Conservation (phyloP, 495 filamentous ascomycete genomes). For the Gamarada debralockiae region DNA sequence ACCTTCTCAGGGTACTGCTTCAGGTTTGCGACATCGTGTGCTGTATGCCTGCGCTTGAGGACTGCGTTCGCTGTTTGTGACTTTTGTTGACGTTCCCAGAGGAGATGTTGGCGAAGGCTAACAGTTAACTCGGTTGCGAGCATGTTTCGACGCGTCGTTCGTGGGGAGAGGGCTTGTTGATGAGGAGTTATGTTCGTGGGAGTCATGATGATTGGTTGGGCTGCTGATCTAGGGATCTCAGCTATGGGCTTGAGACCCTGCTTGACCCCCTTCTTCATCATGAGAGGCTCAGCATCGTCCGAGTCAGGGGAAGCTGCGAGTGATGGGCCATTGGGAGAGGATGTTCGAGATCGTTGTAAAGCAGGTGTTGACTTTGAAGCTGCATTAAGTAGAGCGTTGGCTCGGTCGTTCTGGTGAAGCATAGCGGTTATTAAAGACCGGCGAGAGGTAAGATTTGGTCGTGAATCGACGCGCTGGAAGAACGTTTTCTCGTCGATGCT, state of each 20-base stretch:
- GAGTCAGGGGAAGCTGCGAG: constrained; percentile 67
- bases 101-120: constrained; percentile 71
- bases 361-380: constrained; percentile 80
- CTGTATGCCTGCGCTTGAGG: constrained; percentile 86
- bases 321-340: constrained; percentile 71
- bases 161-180: constrained; percentile 70
- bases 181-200: constrained; percentile 63
- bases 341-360: constrained; percentile 70
- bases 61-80: constrained; percentile 83
- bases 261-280: constrained; percentile 48
- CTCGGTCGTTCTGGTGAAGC: constrained; percentile 71
- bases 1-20: constrained; percentile 65
- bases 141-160: constrained; percentile 96
- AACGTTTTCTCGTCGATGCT: constrained; percentile 73
- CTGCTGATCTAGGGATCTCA: constrained; percentile 53
- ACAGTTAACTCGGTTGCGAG: constrained; percentile 87
- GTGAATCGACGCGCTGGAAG: constrained; percentile 89
- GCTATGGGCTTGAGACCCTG: constrained; percentile 49
- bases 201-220: constrained; percentile 80
- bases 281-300: constrained; percentile 65
- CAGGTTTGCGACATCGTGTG: constrained; percentile 81
- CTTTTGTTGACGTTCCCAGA: constrained; percentile 88
- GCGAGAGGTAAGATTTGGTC: constrained; percentile 77
- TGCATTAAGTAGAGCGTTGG: constrained; percentile 53
- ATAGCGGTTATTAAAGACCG: constrained; percentile 87